Base-by-base conservation (phyloP, 2,329 filamentous ascomycete species). In the Talaromyces sp. region DNA sequence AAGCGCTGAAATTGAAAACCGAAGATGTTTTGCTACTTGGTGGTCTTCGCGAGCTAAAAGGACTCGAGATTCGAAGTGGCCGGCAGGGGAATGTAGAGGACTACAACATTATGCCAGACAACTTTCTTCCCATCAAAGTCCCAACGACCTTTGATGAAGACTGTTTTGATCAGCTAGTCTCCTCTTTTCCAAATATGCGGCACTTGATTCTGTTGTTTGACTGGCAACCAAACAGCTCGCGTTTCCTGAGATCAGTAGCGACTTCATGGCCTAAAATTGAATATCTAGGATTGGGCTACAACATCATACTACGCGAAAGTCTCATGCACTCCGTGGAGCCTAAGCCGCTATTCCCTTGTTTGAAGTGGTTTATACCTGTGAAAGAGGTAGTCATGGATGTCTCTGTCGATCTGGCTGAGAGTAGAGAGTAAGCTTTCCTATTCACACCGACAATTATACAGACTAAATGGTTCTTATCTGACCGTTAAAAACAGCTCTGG, bases 171-270 rank as follows among this genome's bases (percentile, higher is more conserved):
- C 31, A 43, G 14, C 46, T 60, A 8, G 43, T 53, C 12, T 56
- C 58, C 3, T 56, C 54, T n/a, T 48, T 60, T 26, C 24, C 31
- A 10, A 60, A 53, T 11, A 21, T 60, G 9, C 53, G 46, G 2
- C 43, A 60, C 29, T 27, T 53, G 14, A 56, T 53, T 35, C 51
- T 60, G 26, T 17, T 60, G 14, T 56, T 60, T 24, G 53, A 56
- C 31, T 60, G 58, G 58, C 10, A 19, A 14, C 53, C 43, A 17
- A n/a, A 51, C 32, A 53, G 58, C 26, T 27, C 9, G 6, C 54
- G 50, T 35, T 21, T 60, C n/a, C 32, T 60, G 21, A 56, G 52
- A 41, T 56, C 54, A 2, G 53, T 54, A 8, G 58, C 58, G 10
- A 56, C 19, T 27, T 11, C 56, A 17, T 60, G 53, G 46, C 46